phyloP scores from a whole-genome alignment of 2,329 filamentous ascomycete species.

The Trichophyton mentagrophytes region DNA sequence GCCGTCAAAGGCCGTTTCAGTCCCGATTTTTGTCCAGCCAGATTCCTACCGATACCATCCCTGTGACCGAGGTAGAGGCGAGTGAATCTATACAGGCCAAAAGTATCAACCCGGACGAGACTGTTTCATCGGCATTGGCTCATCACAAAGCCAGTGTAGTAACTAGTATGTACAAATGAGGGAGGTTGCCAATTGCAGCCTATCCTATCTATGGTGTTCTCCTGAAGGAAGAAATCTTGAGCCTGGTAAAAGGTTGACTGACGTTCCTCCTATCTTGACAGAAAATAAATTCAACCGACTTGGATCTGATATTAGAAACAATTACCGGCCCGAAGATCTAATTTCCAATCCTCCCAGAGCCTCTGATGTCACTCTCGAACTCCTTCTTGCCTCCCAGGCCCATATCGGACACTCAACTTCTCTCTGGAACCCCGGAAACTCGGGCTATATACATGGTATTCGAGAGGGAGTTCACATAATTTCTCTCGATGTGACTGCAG shows the following conservation, averaged over 20 bases:
- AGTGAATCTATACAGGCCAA: conserved; percentile 9
- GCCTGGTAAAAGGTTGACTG: not conserved
- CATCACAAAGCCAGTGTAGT: not conserved
- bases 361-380: conserved; percentile 74
- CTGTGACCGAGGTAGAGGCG: not conserved
- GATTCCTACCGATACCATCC: conserved; percentile 6
- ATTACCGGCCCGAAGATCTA: conserved; percentile 24
- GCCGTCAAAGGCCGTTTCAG: not conserved
- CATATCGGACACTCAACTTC: conserved; percentile 86
- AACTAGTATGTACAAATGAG: not conserved
- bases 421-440: conserved; percentile 89
- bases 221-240: not conserved
- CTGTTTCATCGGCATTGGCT: not conserved
- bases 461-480: conserved; percentile 87
- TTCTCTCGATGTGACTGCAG: conserved; percentile 73
- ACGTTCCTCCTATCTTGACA: conserved; percentile 10
- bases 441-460: conserved; percentile 85
- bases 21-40: conserved; percentile 9
- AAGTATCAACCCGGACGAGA: conserved; percentile 4
- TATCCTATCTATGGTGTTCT: not conserved
- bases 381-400: conserved; percentile 73
- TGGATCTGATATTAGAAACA: conserved; percentile 19
- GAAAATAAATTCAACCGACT: conserved; percentile 23
- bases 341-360: conserved; percentile 60
- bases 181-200: not conserved